Base-by-base conservation (phyloP, 2,329 filamentous ascomycete genomes). In the Aspergillus phoenicis region DNA sequence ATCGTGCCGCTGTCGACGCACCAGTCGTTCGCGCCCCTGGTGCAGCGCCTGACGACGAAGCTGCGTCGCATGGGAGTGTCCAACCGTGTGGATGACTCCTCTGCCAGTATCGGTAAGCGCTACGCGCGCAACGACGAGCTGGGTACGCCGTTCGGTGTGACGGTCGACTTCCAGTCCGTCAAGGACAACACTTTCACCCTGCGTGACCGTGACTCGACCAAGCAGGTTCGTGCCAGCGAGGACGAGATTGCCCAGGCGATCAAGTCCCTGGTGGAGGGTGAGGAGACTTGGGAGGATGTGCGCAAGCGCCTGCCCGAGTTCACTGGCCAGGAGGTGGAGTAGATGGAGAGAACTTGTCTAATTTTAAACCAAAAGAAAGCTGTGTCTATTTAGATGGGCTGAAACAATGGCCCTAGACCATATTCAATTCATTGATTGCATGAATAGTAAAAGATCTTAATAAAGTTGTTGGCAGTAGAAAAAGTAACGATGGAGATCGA, bases 81-180 rank as follows among this genome's bases (percentile, higher is more conserved):
- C 47, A 96, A 87, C 82, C 89, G 91, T 63, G 86, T 97, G 39
- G 95, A 98, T 73, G 91, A 95, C 77, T 96, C 91, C 13, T 91
- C 90, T 28, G 93, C 93, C 63, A 93, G 89, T 64, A 98, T 98
- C 70, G 94, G 94, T 75, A 97, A 96, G 84, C 90, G 94, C 57
- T 98, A 96, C 79, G 88, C 90, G 74, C 89, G 95, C 71, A 97
- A 97, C 76, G 94, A 98, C 77, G 94, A 98, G 81, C 86, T 97
- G 61, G 95, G 94, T 71, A 98, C 95, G 48, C 92, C 94, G 7
- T 89, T 97, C 66, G 94, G 93, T 74, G 89, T 98, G 77, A 98
- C 94, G 0, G 87, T 98, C 62, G 94, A 98, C 78, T 98, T 97
- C 85, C 91, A 98, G 83, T 96, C 91, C 52, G 82, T 97, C 68